Evolutionary conservation across 2,329 filamentous ascomycete species (phyloP).

Genomic region (Exophiala viscosa): DNA sequence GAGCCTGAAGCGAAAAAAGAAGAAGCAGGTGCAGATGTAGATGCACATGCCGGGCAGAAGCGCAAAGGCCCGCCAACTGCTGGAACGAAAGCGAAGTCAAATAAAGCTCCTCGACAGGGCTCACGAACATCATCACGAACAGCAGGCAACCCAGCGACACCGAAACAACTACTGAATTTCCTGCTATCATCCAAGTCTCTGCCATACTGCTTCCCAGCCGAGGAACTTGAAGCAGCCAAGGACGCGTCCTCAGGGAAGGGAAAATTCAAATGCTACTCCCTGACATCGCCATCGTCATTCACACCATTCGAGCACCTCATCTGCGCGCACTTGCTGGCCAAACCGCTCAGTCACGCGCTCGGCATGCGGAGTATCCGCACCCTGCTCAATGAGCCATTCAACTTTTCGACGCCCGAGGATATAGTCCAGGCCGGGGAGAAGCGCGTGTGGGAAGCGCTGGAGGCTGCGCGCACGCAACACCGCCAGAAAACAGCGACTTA

Average conservation of each 20-base stretch:
- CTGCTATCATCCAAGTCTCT: conserved; percentile 26
- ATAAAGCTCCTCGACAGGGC: conserved; percentile 13
- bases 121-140: conserved; percentile 9
- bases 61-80: conserved; percentile 14
- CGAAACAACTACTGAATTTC: conserved; percentile 27
- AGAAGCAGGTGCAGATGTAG: not conserved
- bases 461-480: conserved; percentile 44
- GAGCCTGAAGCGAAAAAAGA: not conserved
- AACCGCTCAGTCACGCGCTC: conserved; percentile 44
- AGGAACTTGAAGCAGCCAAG: conserved; percentile 24
- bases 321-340: conserved; percentile 42
- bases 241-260: not conserved
- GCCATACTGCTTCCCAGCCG: conserved; percentile 26
- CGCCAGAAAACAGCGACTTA: conserved; percentile 46
- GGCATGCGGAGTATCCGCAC: conserved; percentile 44
- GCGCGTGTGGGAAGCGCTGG: conserved; percentile 38
- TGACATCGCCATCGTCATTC: conserved; percentile 22
- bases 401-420: conserved; percentile 40
- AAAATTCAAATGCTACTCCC: conserved; percentile 24
- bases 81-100: conserved; percentile 2
- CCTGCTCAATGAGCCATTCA: conserved; percentile 43
- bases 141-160: conserved; percentile 2
- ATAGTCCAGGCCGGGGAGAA: conserved; percentile 38
- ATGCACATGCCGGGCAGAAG: conserved; percentile 17
- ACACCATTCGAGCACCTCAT: conserved; percentile 46